These are phyloP conservation scores for Heterobasidion occidentale DNA, from an alignment of 1,284 basidiomycete species.

Conservation along the genomic window DNA sequence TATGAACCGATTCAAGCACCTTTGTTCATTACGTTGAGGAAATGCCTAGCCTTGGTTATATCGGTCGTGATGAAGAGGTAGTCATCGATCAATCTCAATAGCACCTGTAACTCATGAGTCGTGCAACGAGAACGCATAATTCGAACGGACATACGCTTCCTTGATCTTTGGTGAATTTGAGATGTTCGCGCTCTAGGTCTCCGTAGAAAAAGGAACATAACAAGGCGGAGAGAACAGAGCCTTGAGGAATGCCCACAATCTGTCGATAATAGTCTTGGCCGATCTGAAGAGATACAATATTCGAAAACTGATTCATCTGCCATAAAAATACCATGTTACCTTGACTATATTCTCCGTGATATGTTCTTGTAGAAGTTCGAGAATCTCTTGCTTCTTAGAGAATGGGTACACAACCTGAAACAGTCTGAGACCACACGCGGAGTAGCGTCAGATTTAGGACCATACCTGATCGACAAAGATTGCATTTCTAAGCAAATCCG, in stretches of 20 bases:
- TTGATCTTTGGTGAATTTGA: constrained; percentile 51
- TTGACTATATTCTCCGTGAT: constrained; percentile 90
- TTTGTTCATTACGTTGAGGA: constrained; percentile 74
- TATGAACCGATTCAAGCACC: constrained; percentile 31
- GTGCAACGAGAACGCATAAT: background rate
- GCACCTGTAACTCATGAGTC: constrained; percentile 37
- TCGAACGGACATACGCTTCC: constrained; percentile 48
- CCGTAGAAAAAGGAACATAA: constrained; percentile 95
- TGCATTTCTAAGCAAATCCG: constrained; percentile 60
- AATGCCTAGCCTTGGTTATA: constrained; percentile 52
- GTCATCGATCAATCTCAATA: constrained; percentile 89
- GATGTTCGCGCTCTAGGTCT: constrained; percentile 67
- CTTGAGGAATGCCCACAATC: constrained; percentile 90
- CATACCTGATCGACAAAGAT: constrained; percentile 82
- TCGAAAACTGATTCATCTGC: background rate
- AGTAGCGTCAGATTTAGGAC: background rate
- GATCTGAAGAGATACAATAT: constrained; percentile 42
- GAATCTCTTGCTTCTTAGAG: constrained; percentile 50
- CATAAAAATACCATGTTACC: constrained; percentile 7
- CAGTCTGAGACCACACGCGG: background rate
- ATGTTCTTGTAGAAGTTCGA: constrained; percentile 80
- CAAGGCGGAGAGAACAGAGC: constrained; percentile 83
- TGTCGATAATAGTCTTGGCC: constrained; percentile 77
- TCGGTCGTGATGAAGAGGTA: constrained; percentile 85
- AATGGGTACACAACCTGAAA: constrained; percentile 51